A percentile compares a stretch with the other conserved stretches of the same genome.
These are phyloP conservation scores for Annulohypoxylon maeteangense DNA, from an alignment of 495 filamentous ascomycete genomes.

Conservation along the genomic window DNA sequence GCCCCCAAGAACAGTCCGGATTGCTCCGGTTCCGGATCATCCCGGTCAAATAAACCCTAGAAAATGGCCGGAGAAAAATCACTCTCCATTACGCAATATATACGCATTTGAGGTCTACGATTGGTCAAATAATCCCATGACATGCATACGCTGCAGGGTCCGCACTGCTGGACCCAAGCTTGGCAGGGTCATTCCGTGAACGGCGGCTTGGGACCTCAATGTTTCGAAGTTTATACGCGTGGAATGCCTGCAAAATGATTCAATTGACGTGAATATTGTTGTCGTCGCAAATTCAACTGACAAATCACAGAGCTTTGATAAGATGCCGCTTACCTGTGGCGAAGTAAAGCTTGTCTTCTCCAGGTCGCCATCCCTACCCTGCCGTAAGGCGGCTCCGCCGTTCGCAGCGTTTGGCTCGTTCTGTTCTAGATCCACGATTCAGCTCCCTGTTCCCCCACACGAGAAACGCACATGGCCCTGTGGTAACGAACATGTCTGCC, in stretches of 20 bases:
- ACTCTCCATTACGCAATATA: conserved; percentile 39
- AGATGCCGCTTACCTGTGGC: conserved; percentile 41
- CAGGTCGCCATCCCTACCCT: conserved; percentile 37
- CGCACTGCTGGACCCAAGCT: conserved; percentile 26
- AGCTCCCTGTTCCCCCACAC: conserved; percentile 35
- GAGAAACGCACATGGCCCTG: conserved; percentile 31
- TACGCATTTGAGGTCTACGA: conserved; percentile 23
- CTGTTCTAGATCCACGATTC: conserved; percentile 30
- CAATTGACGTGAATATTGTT: conserved; percentile 41
- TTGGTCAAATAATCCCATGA: conserved; percentile 20
- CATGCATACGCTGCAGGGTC: conserved; percentile 41
- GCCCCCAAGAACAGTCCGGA: background rate
- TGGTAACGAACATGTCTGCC: conserved; percentile 33
- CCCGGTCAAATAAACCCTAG: conserved; percentile 15
- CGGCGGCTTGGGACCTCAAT: conserved; percentile 20
- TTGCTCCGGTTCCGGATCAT: conserved; percentile 36
- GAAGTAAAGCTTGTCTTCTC: conserved; percentile 37
- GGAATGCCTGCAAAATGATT: conserved; percentile 13
- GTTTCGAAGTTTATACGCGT: conserved; percentile 14
- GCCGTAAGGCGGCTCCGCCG: conserved; percentile 22
- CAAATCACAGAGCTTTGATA: conserved; percentile 39
- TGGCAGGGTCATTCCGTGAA: conserved; percentile 41
- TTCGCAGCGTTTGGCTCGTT: conserved; percentile 25
- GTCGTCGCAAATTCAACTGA: conserved; percentile 40
- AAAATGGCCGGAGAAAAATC: conserved; percentile 10